Conservation (phyloP, 2,329 filamentous ascomycete genomes). For the Trichoderma aggressivum region DNA sequence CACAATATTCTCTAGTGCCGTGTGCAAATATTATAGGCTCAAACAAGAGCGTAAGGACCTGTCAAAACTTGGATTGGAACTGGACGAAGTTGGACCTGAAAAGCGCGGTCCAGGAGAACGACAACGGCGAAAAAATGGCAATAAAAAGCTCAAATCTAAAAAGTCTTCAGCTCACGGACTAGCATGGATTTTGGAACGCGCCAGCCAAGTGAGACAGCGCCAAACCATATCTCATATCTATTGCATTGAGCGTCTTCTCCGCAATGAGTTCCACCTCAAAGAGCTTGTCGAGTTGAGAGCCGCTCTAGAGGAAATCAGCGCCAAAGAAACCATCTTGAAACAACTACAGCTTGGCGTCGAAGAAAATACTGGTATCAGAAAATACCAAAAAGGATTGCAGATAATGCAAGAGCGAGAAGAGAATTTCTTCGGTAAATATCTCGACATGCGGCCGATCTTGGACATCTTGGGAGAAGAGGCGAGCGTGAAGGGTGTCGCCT, state of each 20-base stretch:
- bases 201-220: slow-evolving; percentile 9
- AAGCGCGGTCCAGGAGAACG: not conserved
- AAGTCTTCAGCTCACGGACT: too few species aligned
- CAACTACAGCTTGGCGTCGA: not conserved
- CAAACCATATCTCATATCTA: slow-evolving; percentile 30
- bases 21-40: too few species aligned
- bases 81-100: too few species aligned
- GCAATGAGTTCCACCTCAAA: not conserved
- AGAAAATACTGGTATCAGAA: slow-evolving; percentile 14
- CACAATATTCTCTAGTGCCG: too few species aligned
- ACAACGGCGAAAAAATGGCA: not conserved
- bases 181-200: not conserved
- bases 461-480: slow-evolving; percentile 17
- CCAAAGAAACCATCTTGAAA: not conserved
- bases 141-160: not conserved
- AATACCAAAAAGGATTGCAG: slow-evolving; percentile 20
- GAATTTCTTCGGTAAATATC: slow-evolving; percentile 21
- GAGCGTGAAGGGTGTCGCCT: not conserved
- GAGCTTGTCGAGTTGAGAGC: not conserved
- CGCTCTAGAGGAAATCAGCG: not conserved
- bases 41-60: too few species aligned
- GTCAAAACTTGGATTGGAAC: too few species aligned
- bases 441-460: slow-evolving; percentile 25
- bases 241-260: slow-evolving; percentile 29
- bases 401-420: not conserved